Percentiles rank a stretch among this genome's conserved stretches.
phyloP scores from a whole-genome alignment of 805 yeast species.

The Nakazawaea sp. region DNA sequence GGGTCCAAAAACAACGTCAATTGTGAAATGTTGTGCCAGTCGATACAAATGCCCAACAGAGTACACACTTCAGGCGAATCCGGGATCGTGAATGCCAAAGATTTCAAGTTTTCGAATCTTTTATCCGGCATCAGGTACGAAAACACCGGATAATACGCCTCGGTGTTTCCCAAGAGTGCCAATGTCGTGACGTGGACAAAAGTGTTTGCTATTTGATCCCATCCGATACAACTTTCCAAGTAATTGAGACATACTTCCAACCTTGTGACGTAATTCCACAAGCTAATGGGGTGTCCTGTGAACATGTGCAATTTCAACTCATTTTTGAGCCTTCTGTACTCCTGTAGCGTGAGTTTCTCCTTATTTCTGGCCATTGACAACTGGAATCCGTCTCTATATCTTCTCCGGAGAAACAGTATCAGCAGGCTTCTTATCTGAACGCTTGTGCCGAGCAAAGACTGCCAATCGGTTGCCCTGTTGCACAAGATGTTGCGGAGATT shows the following conservation, averaged over 20 bases:
- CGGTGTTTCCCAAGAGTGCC: slow-evolving; percentile 3
- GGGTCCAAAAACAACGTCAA: slow-evolving; percentile 8
- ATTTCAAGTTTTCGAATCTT: neutral
- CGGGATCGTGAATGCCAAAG: neutral
- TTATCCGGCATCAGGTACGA: neutral
- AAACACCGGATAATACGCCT: slow-evolving; percentile 1
- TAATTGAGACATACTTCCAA: slow-evolving; percentile 6
- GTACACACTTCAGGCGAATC: neutral
- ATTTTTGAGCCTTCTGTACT: slow-evolving; percentile 2
- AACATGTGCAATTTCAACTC: neutral
- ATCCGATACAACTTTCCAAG: neutral
- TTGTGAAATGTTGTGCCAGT: slow-evolving; percentile 1
- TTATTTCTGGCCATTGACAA: slow-evolving; percentile 4
- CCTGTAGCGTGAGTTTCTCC: neutral
- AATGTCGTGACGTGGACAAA: slow-evolving; percentile 1
- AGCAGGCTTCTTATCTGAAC: neutral
- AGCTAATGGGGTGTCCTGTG: neutral
- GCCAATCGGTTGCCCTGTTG: too few relatives aligned
- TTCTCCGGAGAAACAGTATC: neutral
- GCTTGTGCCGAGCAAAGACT: too few relatives aligned
- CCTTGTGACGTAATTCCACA: neutral
- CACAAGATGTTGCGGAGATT: too few relatives aligned
- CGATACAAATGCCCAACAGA: neutral
- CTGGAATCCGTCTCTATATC: neutral
- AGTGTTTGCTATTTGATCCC: neutral